These are phyloP conservation scores for Scopulariopsis brevicaulis DNA, from an alignment of 2,329 filamentous ascomycete genomes.

Conservation along the genomic window DNA sequence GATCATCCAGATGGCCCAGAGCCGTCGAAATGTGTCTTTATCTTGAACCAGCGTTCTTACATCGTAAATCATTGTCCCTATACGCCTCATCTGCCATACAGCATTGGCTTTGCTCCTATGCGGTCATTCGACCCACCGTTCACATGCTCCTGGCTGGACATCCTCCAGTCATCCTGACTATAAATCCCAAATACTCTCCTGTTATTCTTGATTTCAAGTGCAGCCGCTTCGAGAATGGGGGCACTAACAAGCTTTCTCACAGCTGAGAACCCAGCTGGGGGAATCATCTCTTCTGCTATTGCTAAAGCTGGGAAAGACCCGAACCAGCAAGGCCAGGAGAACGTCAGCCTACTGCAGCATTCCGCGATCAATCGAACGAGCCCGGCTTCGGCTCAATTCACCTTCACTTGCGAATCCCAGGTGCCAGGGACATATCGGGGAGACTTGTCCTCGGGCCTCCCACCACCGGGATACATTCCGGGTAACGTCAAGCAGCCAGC, in stretches of 20 bases:
- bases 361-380: constrained; percentile 42
- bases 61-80: not conserved
- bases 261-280: constrained; percentile 37
- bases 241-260: constrained; percentile 1
- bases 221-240: not conserved
- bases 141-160: too few species aligned
- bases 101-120: not conserved
- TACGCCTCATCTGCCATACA: not conserved
- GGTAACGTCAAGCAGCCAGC: not conserved
- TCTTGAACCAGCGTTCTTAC: not conserved
- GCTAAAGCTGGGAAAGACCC: constrained; percentile 70
- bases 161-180: too few species aligned
- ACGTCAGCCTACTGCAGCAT: constrained; percentile 65
- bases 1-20: not conserved
- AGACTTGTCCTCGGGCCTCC: not conserved
- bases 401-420: constrained; percentile 89
- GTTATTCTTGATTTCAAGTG: not conserved
- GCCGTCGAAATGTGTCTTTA: not conserved
- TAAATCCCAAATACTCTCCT: too few species aligned
- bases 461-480: constrained; percentile 2
- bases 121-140: too few species aligned
- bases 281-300: constrained; percentile 88
- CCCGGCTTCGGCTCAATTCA: constrained; percentile 79
- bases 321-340: constrained; percentile 58
- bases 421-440: constrained; percentile 51